Conservation (phyloP, 495 filamentous ascomycete genomes). For the Talaromyces ruber region DNA sequence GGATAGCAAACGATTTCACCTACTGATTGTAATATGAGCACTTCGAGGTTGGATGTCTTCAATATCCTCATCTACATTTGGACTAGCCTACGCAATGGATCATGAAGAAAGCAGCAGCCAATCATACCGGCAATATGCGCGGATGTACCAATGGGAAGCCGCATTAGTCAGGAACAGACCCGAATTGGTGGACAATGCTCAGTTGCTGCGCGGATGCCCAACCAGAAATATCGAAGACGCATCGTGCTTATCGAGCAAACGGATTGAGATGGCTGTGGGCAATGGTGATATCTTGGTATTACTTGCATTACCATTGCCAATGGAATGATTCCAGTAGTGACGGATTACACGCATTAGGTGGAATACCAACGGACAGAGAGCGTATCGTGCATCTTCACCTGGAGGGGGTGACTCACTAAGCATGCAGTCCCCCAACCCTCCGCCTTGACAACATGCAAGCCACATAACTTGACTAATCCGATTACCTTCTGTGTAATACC, state of each 20-base stretch:
- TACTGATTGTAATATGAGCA: not conserved
- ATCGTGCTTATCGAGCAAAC: not conserved
- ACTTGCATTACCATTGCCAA: not conserved
- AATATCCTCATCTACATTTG: not conserved
- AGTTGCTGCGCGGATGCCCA: slow-evolving; percentile 1
- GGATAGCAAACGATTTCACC: not conserved
- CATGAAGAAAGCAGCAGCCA: not conserved
- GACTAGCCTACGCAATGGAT: not conserved
- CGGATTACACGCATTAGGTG: not conserved
- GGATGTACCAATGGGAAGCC: slow-evolving; percentile 3
- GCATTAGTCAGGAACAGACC: slow-evolving; percentile 2
- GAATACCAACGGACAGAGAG: not conserved
- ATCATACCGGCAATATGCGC: not conserved
- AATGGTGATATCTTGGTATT: not conserved
- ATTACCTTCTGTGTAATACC: not conserved
- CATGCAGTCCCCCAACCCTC: not conserved
- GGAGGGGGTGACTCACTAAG: not conserved
- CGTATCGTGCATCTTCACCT: not conserved
- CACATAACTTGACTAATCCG: not conserved
- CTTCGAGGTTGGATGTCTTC: not conserved
- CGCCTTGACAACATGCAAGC: not conserved
- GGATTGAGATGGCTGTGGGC: not conserved
- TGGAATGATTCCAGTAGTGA: not conserved
- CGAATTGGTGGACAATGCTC: slow-evolving; percentile 1
- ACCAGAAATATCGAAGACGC: not conserved